Evolutionary conservation across 441 rosid genomes (phyloP).

Genomic region (Manihot esculenta): DNA sequence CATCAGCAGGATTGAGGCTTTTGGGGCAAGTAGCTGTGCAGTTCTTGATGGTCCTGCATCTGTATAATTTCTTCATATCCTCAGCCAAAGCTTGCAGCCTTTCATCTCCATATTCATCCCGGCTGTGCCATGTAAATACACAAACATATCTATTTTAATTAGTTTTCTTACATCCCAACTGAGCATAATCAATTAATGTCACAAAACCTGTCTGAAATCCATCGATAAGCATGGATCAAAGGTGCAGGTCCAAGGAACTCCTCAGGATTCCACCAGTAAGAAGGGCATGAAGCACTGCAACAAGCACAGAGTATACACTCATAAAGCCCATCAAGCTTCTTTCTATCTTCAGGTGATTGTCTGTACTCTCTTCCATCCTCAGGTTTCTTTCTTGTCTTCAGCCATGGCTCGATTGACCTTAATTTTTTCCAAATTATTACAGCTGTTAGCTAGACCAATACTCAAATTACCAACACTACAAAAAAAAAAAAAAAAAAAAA

Average conservation of each 20-base stretch:
- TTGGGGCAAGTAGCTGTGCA: constrained; percentile 67
- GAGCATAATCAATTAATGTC: too few species aligned
- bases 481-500: not conserved
- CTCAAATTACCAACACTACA: not conserved
- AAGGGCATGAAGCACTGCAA: constrained; percentile 54
- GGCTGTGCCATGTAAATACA: constrained; percentile 29
- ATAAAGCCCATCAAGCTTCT: constrained; percentile 59
- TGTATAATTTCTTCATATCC: constrained; percentile 43
- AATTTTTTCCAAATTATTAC: too few species aligned
- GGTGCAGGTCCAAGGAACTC: constrained; percentile 44
- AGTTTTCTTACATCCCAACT: too few species aligned
- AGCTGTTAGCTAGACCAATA: too few species aligned
- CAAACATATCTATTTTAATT: not conserved
- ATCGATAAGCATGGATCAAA: constrained; percentile 42
- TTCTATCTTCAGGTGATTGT: constrained; percentile 49
- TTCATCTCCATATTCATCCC: constrained; percentile 46
- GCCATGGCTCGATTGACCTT: constrained; percentile 72
- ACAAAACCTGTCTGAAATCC: constrained; percentile 38
- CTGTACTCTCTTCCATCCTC: constrained; percentile 45
- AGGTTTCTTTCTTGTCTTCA: constrained; percentile 42
- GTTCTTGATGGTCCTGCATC: constrained; percentile 59
- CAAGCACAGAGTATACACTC: constrained; percentile 76
- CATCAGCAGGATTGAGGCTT: constrained; percentile 53
- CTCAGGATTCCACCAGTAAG: constrained; percentile 56
- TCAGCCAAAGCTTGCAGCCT: constrained; percentile 53